Base-by-base conservation (phyloP, 495 filamentous ascomycete genomes). In the Penicillium canescens region DNA sequence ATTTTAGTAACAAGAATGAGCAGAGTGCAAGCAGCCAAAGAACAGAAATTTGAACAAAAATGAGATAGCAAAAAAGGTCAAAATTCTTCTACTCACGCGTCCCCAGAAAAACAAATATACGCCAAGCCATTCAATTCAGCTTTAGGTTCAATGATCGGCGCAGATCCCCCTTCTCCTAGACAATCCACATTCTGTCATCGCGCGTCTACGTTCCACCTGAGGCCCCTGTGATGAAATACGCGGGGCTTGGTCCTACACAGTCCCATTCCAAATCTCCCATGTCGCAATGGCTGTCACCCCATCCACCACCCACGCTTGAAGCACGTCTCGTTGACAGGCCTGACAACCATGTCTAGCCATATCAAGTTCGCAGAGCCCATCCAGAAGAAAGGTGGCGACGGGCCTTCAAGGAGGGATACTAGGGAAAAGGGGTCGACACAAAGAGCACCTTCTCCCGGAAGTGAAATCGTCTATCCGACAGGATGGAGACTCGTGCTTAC, bases 401-500 rank as follows among this genome's bases (percentile, higher is more conserved):
- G 23, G 12, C 43, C 38, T n/a, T 28, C 44, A 14, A 56, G 57
- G 14, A 59, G 55, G 33, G 39, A 48, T 2, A 52, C 26, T 14
- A 34, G 24, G 14, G 57, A 67, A 64, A 67, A 67, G 61, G 63
- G 61, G 52, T 59, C 57, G n/a, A 42, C 41, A 20, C 61, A 55
- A 46, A 31, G 63, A 52, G 40, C 53, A 33, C 58, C 54, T n/a
- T 67, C 63, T 11, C 63, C 63, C 7, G 63, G 63, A 28, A 61
- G 23, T 52, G 63, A 64, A 52, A 64, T 60, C 28, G 56, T 68
- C 28, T 75, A 77, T 50, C 66, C 69, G n/a, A 63, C 63, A 44
- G 75, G 77, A 72, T 80, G 76, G 77, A 74, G 67, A 60, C 57
- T 79, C 18, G 51, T 75, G 31, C 46, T 70, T 7, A 66, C 73